Evolutionary conservation across 2,329 filamentous ascomycete species (phyloP), one percentile per base, ranked within the genome.

Genomic region (Calonectria pseudoreteaudii): DNA sequence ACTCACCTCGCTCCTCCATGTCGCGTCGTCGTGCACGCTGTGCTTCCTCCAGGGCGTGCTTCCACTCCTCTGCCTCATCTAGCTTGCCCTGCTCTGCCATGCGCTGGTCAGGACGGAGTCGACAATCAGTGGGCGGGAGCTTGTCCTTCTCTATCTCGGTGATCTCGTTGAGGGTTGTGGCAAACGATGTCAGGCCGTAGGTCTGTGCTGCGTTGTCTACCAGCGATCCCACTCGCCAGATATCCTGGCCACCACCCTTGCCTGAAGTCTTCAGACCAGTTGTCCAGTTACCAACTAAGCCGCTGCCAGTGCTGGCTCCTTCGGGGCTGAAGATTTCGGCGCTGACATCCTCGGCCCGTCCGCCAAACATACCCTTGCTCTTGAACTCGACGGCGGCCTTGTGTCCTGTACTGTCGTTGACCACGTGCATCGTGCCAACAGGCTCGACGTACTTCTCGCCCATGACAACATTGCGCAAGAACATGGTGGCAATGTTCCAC

Each of bases 391-490:
- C 92, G n/a, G 93, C 89, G 1, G 95, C 94, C 82, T 95, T 96
- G 77, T 94, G 92, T 10, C 96, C 95, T 0, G 93, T 95, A 7
- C 90, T 93, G 81, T 99, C 97, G 83, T 96, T 96, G 77, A 91
- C 86, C 41, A 99, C 91, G 30, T 93, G 92, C 94, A 98, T 97
- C 53, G 91, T 95, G 58, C 96, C 96, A 0, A 97, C 95, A 0
- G 97, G 97, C 85, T 99, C 97, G 16, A 98, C 92, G 82, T 99
- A 99, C 85, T 98, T 99, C 85, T 99, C 97, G 49, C 97, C 97
- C 80, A 98, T 96, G 70, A 99, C 97, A 67, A 99, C 95, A 83
- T 99, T 99, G 62, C 97, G 92, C 69, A 99, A 86, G 85, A 98
- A 98, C 77, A 94, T 95, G 6, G 95, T 98, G 1, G 96, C 95